Conservation (phyloP, 176 grass and related monocot genomes). For the Elymus sibiricus region DNA sequence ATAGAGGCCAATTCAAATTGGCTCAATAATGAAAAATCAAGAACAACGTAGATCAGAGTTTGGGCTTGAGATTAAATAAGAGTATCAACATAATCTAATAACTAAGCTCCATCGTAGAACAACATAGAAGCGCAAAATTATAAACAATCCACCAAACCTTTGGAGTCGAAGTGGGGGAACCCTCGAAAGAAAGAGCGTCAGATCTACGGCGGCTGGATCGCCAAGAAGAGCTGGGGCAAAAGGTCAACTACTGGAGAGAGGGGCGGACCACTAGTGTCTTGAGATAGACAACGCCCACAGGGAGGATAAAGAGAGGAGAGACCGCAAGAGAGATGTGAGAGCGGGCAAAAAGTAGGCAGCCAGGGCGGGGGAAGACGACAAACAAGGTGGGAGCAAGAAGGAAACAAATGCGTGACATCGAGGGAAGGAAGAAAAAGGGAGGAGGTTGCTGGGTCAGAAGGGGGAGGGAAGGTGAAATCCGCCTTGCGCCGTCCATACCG, state of each 20-base stretch:
- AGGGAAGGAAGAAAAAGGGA: background rate
- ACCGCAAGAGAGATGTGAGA: background rate
- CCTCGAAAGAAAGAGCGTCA: background rate
- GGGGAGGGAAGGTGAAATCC: background rate
- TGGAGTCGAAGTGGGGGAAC: background rate
- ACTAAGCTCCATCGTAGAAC: background rate
- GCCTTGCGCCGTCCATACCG: background rate
- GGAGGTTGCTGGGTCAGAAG: conserved; percentile 27
- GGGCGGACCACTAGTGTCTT: conserved; percentile 10
- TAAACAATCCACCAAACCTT: background rate
- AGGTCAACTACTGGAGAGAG: conserved; percentile 1
- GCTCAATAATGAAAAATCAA: background rate
- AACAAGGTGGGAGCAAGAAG: conserved; percentile 23
- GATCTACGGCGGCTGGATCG: background rate
- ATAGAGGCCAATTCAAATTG: background rate
- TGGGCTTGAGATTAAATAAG: background rate
- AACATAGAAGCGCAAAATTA: background rate
- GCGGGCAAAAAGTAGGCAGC: conserved; percentile 19
- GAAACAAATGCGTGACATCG: conserved; percentile 34
- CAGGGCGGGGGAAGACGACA: conserved; percentile 27
- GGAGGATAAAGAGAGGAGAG: background rate
- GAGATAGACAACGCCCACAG: background rate
- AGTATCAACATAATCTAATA: background rate
- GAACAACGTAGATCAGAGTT: background rate
- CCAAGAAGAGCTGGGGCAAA: background rate